Conservation (phyloP, 768 basidiomycete genomes). For the Boletus pseudo-olivaceus region DNA sequence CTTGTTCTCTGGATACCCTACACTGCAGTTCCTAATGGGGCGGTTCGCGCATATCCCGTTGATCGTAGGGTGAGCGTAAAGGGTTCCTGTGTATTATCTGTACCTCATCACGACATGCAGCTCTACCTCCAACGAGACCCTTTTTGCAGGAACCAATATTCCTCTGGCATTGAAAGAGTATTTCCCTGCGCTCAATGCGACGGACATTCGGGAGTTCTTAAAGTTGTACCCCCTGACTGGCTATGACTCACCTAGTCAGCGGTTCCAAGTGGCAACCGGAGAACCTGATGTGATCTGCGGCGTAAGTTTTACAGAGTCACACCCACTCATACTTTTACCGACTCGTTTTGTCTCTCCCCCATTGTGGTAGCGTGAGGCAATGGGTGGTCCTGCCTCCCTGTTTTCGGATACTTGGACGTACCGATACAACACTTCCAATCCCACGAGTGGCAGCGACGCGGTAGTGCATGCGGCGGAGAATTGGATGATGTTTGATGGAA, state of each 20-base stretch:
- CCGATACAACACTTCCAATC: conserved; percentile 56
- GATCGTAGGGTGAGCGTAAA: conserved; percentile 50
- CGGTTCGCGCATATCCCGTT: conserved; percentile 50
- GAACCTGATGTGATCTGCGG: conserved; percentile 51
- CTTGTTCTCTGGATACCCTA: conserved; percentile 49
- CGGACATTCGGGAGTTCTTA: conserved; percentile 38
- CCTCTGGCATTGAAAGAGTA: conserved; percentile 35
- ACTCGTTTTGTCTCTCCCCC: not conserved
- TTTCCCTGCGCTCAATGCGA: conserved; percentile 44
- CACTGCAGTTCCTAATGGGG: conserved; percentile 41
- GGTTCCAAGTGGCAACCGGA: conserved; percentile 45
- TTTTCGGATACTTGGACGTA: conserved; percentile 35
- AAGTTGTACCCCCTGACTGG: conserved; percentile 41
- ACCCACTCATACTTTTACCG: not conserved
- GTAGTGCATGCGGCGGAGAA: conserved; percentile 58
- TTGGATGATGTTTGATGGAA: conserved; percentile 66
- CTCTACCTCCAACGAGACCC: conserved; percentile 59
- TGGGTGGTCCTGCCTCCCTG: conserved; percentile 40
- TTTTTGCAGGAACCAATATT: conserved; percentile 39
- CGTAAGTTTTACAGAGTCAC: conserved; percentile 33
- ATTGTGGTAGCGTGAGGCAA: conserved; percentile 38
- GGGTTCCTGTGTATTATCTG: not conserved
- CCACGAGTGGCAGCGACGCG: conserved; percentile 33
- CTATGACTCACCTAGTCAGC: conserved; percentile 42
- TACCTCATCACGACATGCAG: conserved; percentile 24